phyloP scores from a whole-genome alignment of 108 stramenopile genomes.

The Cyclostephanos tholiformis region DNA sequence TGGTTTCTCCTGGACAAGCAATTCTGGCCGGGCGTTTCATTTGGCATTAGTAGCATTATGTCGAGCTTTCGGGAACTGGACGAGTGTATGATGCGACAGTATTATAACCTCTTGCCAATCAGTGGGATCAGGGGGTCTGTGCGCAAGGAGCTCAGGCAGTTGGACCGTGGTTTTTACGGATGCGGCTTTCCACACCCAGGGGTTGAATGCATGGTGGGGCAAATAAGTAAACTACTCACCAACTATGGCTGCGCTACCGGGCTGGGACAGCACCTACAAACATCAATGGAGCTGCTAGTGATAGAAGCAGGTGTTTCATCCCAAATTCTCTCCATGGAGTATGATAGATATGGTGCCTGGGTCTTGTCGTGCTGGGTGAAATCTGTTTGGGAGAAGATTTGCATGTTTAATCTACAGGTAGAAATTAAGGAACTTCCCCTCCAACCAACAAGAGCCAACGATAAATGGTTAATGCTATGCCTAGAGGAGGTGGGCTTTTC shows the following conservation, averaged over 20 bases:
- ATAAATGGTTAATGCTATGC: too few species aligned
- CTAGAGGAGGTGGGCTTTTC: background rate
- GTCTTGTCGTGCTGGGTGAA: background rate
- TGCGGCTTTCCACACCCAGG: background rate
- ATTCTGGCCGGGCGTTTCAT: slow-evolving; percentile 17
- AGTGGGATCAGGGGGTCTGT: background rate
- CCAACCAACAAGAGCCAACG: too few species aligned
- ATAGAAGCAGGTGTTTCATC: too few species aligned
- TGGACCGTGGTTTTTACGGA: slow-evolving; percentile 11
- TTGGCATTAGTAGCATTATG: slow-evolving; percentile 5
- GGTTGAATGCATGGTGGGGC: background rate
- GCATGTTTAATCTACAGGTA: too few species aligned
- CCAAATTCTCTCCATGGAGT: slow-evolving; percentile 6
- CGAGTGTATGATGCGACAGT: background rate
- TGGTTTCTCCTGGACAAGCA: too few species aligned
- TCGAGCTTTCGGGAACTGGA: background rate
- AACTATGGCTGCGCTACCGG: slow-evolving; percentile 11
- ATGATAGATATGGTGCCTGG: background rate
- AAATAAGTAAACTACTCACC: slow-evolving; percentile 11
- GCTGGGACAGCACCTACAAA: background rate
- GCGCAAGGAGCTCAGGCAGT: background rate
- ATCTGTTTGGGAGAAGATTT: background rate
- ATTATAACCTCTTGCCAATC: slow-evolving; percentile 2
- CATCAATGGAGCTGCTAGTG: too few species aligned
- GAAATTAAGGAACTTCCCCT: too few species aligned